Evolutionary conservation across 2,329 filamentous ascomycete genomes (phyloP), one percentile per base, ranked within the genome.

Genomic region (Aspergillus nomiae): DNA sequence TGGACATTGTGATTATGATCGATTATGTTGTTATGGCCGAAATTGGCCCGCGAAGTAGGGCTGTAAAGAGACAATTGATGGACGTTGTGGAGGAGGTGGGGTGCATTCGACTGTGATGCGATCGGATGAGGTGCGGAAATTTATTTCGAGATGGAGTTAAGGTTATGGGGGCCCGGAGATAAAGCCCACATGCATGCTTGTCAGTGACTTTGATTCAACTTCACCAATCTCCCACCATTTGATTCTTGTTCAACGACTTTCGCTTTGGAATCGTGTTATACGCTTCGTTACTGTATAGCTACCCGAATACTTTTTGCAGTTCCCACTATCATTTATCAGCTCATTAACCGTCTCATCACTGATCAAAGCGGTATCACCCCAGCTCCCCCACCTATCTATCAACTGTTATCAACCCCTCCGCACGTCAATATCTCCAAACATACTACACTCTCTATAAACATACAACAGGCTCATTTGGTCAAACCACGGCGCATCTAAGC

Each of bases 1-100:
- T 59, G 32, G 63, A 62, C 54, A 62, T 63, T 54, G 36, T 30
- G 32, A 11, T 12, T 48, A 9, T 12, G 9, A n/a, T 36, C n/a
- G 32, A 11, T 7, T 48, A n/a, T n/a, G 12, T 21, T 30, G 4
- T 19, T 19, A 53, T 59, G 32, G 34, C 19, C 50, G 36, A 55
- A n/a, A n/a, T 9, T 50, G 45, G 14, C 19, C 43, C 6, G 21
- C 9, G n/a, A 12, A 32, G 28, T 21, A 34, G 30, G 8, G n/a
- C 16, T 50, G 16, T 36, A 45, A 30, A 30, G n/a, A 32, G 26
- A 43, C 34, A 3, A 36, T 51, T 46, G 50, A 32, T 11, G 50
- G 16, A 4, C n/a, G 43, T 53, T 21, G 30, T 53, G 26, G 50
- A 32, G 50, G 30, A 8, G 11, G 26, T 32, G 24, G 24, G 45